Evolutionary conservation across 345 rosid genomes (phyloP), one percentile per base, ranked within the genome.

Genomic region (Eucalyptus caleyi): DNA sequence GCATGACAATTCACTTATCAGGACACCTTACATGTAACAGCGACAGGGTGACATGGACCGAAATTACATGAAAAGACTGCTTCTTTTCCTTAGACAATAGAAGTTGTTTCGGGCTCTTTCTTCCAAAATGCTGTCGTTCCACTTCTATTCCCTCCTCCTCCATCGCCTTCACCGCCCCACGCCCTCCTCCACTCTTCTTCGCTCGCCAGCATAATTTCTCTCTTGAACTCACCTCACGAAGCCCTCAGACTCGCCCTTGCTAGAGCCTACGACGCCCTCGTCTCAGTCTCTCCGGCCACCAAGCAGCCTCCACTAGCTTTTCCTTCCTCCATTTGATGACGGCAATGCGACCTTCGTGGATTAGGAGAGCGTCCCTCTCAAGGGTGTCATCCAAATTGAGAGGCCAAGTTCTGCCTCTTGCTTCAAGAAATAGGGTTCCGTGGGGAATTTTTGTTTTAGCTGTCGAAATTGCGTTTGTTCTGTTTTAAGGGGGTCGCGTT

Each of bases 351-450:
- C 94, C 65, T 91, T 95, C 11, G 95, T 97, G 83, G 94, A 93
- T 88, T 96, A 93, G 67, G 96, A 96, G 83, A 93, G 92, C 67
- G 94, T 96, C 65, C 96, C 97, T 89, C 90, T 96, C 59, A 98
- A 97, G 89, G 99, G 99, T 26, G 98, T 97, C 40, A 96, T 96
- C 88, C 98, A 95, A 88, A 95, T 95, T 90, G 99, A 95, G 56
- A 97, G 95, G 89, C 96, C 96, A 88, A 88, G 44, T 44, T 90
- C 91, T 10, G 90, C 96, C 91, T 93, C 96, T 40, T 90, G 88
- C 30, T 51, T 97, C 5, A 89, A 91, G 62, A 94, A 95, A 93
- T 96, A 99, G 99, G 95, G 98, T 98, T 96, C 91, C 47, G 83
- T 77, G 30, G 42, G 15, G 54, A 89, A 26, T 8, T 42, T 60